Evolutionary conservation across 768 basidiomycete species (phyloP).

Genomic region (Leccinum rimulosum): DNA sequence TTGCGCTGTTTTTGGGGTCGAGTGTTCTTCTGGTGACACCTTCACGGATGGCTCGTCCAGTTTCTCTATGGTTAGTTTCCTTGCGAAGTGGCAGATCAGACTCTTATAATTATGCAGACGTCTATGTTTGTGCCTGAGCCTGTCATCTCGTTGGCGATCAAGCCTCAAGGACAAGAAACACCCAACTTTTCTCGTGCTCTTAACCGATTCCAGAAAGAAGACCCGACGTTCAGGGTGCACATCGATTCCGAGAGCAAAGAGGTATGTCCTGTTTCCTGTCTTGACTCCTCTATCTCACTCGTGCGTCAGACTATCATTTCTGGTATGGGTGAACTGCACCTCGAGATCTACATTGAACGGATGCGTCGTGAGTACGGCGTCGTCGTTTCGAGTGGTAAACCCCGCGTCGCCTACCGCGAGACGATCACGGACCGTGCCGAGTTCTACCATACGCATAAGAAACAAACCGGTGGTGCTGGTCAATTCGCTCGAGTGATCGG

Average conservation of each 20-base stretch:
- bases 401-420: slow-evolving; percentile 95
- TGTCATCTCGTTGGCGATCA: slow-evolving; percentile 93
- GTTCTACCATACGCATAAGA: slow-evolving; percentile 94
- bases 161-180: slow-evolving; percentile 87
- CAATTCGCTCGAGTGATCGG: slow-evolving; percentile 95
- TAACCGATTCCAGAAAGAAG: slow-evolving; percentile 97
- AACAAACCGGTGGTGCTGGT: slow-evolving; percentile 96
- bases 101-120: slow-evolving; percentile 49
- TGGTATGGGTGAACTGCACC: slow-evolving; percentile 98
- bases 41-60: slow-evolving; percentile 91
- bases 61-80: slow-evolving; percentile 80
- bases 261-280: slow-evolving; percentile 39
- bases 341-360: slow-evolving; percentile 98
- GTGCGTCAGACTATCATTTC: slow-evolving; percentile 87
- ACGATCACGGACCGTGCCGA: slow-evolving; percentile 80
- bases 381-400: slow-evolving; percentile 90
- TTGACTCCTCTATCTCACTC: neutral
- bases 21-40: slow-evolving; percentile 96
- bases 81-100: neutral
- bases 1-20: slow-evolving; percentile 98
- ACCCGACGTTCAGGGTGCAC: slow-evolving; percentile 98
- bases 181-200: slow-evolving; percentile 97
- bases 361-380: slow-evolving; percentile 98
- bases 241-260: slow-evolving; percentile 93
- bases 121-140: slow-evolving; percentile 99